Conservation (phyloP, 2,329 filamentous ascomycete genomes). For the Aspergillus sp. region DNA sequence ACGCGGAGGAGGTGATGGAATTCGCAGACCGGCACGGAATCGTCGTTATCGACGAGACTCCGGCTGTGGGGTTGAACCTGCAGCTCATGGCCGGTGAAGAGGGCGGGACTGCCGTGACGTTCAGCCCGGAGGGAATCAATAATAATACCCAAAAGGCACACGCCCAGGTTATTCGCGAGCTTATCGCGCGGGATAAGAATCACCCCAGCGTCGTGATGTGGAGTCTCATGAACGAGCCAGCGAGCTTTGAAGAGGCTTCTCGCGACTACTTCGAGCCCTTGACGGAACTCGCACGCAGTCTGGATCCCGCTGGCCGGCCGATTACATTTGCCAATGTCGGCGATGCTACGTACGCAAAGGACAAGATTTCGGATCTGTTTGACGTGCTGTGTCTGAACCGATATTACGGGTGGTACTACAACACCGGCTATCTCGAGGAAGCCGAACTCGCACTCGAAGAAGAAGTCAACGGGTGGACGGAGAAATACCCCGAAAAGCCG, state of each 20-base stretch:
- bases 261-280: slow-evolving; percentile 27
- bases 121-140: not conserved
- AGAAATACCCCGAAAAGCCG: slow-evolving; percentile 25
- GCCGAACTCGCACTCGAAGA: slow-evolving; percentile 24
- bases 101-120: not conserved
- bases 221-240: not conserved
- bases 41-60: not conserved
- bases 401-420: not conserved
- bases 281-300: not conserved
- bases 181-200: not conserved
- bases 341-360: not conserved
- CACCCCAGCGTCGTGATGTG: slow-evolving; percentile 1
- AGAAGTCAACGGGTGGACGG: slow-evolving; percentile 25
- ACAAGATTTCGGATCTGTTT: not conserved
- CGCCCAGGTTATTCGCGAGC: not conserved
- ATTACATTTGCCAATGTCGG: slow-evolving; percentile 5
- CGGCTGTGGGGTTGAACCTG: not conserved
- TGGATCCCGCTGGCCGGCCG: not conserved
- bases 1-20: slow-evolving; percentile 16
- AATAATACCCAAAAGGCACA: not conserved
- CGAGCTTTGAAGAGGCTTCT: slow-evolving; percentile 12
- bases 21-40: not conserved
- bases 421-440: slow-evolving; percentile 16
- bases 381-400: slow-evolving; percentile 1
- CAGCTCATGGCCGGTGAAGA: too few relatives aligned